Evolutionary conservation across 192 early-diverging fungal species (phyloP), one percentile per base, ranked within the genome.

Genomic region (Lobosporangium transversale): DNA sequence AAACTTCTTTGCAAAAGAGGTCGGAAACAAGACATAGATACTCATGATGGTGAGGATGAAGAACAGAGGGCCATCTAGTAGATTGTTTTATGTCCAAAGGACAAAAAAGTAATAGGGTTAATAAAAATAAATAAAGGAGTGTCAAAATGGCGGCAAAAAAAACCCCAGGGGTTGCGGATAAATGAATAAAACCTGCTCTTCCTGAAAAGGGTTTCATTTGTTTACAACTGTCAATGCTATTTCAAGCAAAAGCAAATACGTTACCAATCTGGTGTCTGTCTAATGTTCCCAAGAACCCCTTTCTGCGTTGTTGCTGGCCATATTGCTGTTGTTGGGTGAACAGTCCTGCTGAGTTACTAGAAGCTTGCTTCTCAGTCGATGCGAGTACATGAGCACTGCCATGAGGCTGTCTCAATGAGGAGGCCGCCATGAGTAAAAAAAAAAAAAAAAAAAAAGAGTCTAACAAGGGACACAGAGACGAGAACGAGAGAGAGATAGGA

Each of bases 231-330:
- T n/a, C n/a, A n/a, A n/a, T n/a, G n/a, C n/a, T n/a, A n/a, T n/a
- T n/a, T 48, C 47, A 48, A 21, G 7, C 47, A 48, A 5, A 20
- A 42, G 23, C 1, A 58, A 5, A 30, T 15, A 50, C 37, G 23
- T 53, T 76, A 76, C 73, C 73, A 30, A 76, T 76, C 52, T 76
- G 73, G 37, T 76, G 73, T 23, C 73, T 58, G 53, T 58, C 73
- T 30, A 76, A 18, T 1, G 73, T 52, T 3, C 64, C 73, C 21
- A 76, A 35, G 29, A 76, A 47, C 10, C 73, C 73, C 24, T 51
- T 67, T 33, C 73, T 65, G 52, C 53, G 73, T 2, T 76, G 64
- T 8, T 36, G 31, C 45, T 44, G 48, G 20, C 31, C 33, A 52
- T 53, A 29, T 10, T 4, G 32, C n/a, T 50, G 17, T 36, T 49